Base-by-base conservation (phyloP, 495 filamentous ascomycete genomes). In the Aspergillus nidulans region DNA sequence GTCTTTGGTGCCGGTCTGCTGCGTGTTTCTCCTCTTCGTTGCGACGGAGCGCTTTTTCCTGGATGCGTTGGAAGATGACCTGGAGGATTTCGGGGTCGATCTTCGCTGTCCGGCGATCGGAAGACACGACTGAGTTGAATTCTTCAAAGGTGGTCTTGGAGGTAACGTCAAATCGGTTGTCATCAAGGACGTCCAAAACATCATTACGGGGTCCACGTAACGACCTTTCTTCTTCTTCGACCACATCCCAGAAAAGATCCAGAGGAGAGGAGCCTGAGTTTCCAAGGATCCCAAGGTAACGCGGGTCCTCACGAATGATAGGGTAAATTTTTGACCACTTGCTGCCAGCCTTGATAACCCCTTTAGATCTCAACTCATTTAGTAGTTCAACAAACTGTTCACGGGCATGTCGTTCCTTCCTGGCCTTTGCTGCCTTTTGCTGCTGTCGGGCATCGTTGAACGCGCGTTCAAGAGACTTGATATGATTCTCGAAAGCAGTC, bases 161-260 rank as follows among this genome's bases (percentile, higher is more conserved):
- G 53, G 85, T 90, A 61, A 97, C 85, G 67, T 96, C 91, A 75
- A 86, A 96, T 59, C 87, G 89, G 77, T 89, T 87, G 70, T 95
- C 91, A 75, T 95, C 91, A 57, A 97, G 79, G 46, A 95, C 90
- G 67, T 97, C 94, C 45, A 92, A 76, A 3, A 95, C 86, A 63
- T 91, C 84, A 67, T 95, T 95, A 26, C 92, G 81, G 44, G 85
- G 87, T 45, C 81, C 81, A 39, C 95, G 86, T 15, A 97, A 73
- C 18, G 85, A 83, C 46, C 87, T 82, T 57, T 97, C 91, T 70
- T 96, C 91, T 69, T 97, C 92, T 66, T 96, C 92, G 15, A 97
- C 81, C 46, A 91, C 79, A 70, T 99, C 95, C 92, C 95, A 96
- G 72, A 97, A 96, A 8, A 99, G 76, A 54, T 99, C 94, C 56